Base-by-base conservation (phyloP, 2,329 filamentous ascomycete species). In the Plectosphaerella cucumerina region DNA sequence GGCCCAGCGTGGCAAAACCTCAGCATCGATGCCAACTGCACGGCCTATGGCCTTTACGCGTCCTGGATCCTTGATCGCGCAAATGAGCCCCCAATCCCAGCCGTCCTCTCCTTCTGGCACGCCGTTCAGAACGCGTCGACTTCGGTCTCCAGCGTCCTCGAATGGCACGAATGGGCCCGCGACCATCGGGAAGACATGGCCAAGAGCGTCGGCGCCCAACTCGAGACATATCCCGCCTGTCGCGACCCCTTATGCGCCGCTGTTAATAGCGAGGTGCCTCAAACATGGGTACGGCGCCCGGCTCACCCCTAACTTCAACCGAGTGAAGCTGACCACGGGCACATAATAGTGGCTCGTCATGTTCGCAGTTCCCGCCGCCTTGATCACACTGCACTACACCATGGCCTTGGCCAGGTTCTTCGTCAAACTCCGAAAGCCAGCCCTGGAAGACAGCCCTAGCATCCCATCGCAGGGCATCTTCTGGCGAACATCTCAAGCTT, bases 151-250 rank as follows among this genome's bases (percentile, higher is more conserved):
- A 31, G 37, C 9, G 6, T 54, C 23, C 37, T 55, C 15, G 47
- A 54, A 10, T 52, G 51, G 51, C 51, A 55, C n/a, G 47, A 52
- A 10, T 54, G 51, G 51, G n/a, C 23, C 12, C 51, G 53, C 21
- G 39, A 17, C 2, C 51, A 54, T 34, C 11, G 34, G 31, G 18
- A 42, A 3, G 14, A 33, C 31, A 9, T 52, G 20, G 26, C 20
- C n/a, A 15, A 14, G 4, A 17, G 39, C 17, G 6, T 42, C 4
- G 5, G 9, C 6, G 6, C 11, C n/a, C 42, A 54, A 23, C 22
- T 54, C 8, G 17, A 8, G 17, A 10, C 12, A 9, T 17, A 20
- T 12, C 3, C 20, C 5, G 12, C 8, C 15, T 52, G 53, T 37
- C 18, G 49, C 12, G 11, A 3, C 9, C 43, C 49, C 22, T 20